Percentiles rank a stretch among this genome's conserved stretches.
These are phyloP conservation scores for Syzygium oleosum DNA, from an alignment of 345 rosid genomes.

Conservation along the genomic window DNA sequence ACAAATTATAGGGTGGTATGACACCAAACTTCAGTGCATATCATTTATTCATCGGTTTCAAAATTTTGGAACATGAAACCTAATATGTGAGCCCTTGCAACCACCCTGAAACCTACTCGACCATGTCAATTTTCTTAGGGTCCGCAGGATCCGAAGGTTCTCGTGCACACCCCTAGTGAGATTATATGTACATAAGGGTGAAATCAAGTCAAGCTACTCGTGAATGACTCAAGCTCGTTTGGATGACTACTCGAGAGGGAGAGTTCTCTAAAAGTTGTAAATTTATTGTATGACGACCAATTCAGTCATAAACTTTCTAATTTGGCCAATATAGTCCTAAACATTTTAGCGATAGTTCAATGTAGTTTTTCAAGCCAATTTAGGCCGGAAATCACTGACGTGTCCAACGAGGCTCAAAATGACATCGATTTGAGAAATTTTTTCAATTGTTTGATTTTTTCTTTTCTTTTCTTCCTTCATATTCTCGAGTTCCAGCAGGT, in stretches of 20 bases:
- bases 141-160: fast-evolving
- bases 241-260: not conserved
- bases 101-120: not conserved
- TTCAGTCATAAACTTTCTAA: not conserved
- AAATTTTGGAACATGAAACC: not conserved
- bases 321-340: not conserved
- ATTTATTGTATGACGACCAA: fast-evolving
- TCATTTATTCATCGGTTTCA: not conserved
- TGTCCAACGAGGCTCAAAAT: not conserved
- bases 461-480: not conserved
- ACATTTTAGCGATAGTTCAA: not conserved
- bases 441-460: not conserved
- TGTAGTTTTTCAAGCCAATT: not conserved
- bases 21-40: not conserved
- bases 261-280: not conserved
- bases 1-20: not conserved
- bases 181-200: not conserved
- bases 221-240: fast-evolving
- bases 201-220: fast-evolving
- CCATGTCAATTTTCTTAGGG: not conserved
- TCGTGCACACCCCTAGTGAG: not conserved
- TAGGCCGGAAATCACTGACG: fast-evolving
- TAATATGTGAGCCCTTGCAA: not conserved
- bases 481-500: not conserved
- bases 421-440: not conserved